These are phyloP conservation scores for Penicillium lividum DNA, from an alignment of 495 filamentous ascomycete species.

Conservation along the genomic window DNA sequence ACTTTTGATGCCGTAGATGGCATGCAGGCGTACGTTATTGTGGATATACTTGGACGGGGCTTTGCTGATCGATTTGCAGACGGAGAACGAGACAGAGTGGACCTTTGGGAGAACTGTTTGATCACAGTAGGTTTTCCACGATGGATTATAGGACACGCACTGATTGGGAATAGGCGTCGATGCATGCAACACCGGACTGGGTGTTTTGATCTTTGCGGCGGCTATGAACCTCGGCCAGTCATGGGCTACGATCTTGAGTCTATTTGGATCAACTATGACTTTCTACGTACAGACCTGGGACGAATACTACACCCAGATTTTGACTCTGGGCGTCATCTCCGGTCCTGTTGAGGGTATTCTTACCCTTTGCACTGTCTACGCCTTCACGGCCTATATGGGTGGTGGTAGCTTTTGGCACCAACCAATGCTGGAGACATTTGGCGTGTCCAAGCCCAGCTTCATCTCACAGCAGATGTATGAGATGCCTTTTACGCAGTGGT, in stretches of 20 bases:
- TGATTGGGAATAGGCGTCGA: slow-evolving; percentile 64
- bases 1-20: slow-evolving; percentile 98
- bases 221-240: slow-evolving; percentile 90
- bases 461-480: slow-evolving; percentile 71
- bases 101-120: slow-evolving; percentile 92
- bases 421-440: slow-evolving; percentile 70
- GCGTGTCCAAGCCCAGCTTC: slow-evolving; percentile 61
- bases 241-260: slow-evolving; percentile 81
- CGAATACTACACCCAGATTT: slow-evolving; percentile 95
- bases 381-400: slow-evolving; percentile 79
- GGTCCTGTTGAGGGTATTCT: slow-evolving; percentile 95
- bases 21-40: slow-evolving; percentile 74
- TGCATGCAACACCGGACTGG: slow-evolving; percentile 92
- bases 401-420: slow-evolving; percentile 92
- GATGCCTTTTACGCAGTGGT: slow-evolving; percentile 86
- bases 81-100: slow-evolving; percentile 90
- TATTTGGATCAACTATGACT: slow-evolving; percentile 83
- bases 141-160: background rate
- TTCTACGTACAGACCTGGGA: slow-evolving; percentile 99
- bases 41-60: slow-evolving; percentile 1
- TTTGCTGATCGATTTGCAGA: slow-evolving; percentile 42
- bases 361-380: slow-evolving; percentile 78
- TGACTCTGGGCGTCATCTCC: slow-evolving; percentile 89
- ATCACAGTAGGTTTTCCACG: slow-evolving; percentile 70
- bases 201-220: slow-evolving; percentile 86